These are phyloP conservation scores for Gloeophyllum trabeum DNA, from an alignment of 768 basidiomycete genomes.

Conservation along the genomic window DNA sequence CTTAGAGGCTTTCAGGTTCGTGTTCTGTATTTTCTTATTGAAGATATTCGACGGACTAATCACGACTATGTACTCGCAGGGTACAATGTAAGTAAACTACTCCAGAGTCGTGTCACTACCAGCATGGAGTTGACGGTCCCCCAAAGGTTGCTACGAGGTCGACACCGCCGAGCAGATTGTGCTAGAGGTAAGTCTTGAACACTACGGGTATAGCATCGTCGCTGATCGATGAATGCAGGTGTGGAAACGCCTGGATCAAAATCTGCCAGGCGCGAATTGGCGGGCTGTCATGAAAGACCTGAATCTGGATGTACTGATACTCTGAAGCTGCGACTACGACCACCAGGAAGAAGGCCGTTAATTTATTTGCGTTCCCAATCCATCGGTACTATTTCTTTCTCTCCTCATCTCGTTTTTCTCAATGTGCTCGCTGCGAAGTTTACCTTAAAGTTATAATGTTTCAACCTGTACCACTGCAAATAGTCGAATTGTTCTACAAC, in stretches of 20 bases:
- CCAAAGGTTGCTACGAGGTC: slow-evolving; percentile 24
- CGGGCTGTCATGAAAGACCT: slow-evolving; percentile 24
- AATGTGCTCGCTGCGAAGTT: too few species aligned
- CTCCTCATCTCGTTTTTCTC: too few species aligned
- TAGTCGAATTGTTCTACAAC: too few species aligned
- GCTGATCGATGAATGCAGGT: slow-evolving; percentile 12
- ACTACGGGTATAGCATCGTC: slow-evolving; percentile 10
- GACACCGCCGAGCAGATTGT: slow-evolving; percentile 24
- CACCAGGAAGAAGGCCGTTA: too few species aligned
- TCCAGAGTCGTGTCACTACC: too few species aligned
- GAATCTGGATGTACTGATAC: slow-evolving; percentile 14
- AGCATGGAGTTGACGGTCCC: slow-evolving; percentile 1
- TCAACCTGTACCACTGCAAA: too few species aligned
- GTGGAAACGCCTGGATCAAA: slow-evolving; percentile 23
- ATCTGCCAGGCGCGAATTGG: slow-evolving; percentile 18
- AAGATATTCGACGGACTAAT: too few species aligned
- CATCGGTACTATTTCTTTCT: too few species aligned
- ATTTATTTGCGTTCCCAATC: too few species aligned
- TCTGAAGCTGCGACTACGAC: slow-evolving; percentile 10
- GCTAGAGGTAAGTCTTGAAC: slow-evolving; percentile 15
- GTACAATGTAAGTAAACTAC: slow-evolving; percentile 16
- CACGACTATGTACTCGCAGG: too few species aligned
- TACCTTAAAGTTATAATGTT: too few species aligned
- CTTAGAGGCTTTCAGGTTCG: slow-evolving; percentile 21
- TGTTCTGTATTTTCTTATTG: too few species aligned